Conservation (phyloP, 257 asterid species). For the Henckelia pumila region DNA sequence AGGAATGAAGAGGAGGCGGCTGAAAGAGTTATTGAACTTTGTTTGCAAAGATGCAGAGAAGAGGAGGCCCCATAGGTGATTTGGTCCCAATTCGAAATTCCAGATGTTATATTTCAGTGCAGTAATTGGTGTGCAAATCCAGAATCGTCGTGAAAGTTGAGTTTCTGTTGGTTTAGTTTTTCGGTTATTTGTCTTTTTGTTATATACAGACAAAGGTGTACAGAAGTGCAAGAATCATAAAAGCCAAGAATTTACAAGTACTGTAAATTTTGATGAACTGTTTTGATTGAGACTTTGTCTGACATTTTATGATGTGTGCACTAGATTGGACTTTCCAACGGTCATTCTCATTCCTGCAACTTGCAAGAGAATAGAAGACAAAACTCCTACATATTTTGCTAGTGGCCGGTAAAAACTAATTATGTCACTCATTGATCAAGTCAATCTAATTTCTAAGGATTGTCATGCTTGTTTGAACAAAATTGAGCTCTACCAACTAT, state of each 20-base stretch:
- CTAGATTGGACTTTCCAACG: not conserved
- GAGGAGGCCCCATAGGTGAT: not conserved
- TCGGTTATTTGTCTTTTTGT: not conserved
- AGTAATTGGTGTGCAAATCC: too few species aligned
- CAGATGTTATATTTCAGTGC: too few species aligned
- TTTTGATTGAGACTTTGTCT: not conserved
- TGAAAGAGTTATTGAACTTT: conserved; percentile 52
- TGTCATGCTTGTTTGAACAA: not conserved
- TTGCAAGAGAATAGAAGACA: not conserved
- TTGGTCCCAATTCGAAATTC: not conserved
- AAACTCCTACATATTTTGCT: not conserved
- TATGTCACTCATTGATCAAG: not conserved
- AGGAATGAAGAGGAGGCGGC: conserved; percentile 53
- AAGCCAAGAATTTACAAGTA: not conserved
- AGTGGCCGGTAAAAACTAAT: too few species aligned
- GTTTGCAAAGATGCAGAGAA: conserved; percentile 33
- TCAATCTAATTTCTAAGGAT: not conserved
- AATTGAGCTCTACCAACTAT: not conserved
- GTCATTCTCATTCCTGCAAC: not conserved
- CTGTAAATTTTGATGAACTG: not conserved
- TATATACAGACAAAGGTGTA: not conserved
- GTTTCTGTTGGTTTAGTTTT: not conserved
- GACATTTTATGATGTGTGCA: not conserved
- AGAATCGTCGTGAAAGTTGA: not conserved
- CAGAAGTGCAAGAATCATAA: not conserved